Percentiles rank a stretch among this genome's conserved stretches.
These are phyloP conservation scores for Parasitella parasitica DNA, from an alignment of 371 early-diverging fungal genomes.

Conservation along the genomic window DNA sequence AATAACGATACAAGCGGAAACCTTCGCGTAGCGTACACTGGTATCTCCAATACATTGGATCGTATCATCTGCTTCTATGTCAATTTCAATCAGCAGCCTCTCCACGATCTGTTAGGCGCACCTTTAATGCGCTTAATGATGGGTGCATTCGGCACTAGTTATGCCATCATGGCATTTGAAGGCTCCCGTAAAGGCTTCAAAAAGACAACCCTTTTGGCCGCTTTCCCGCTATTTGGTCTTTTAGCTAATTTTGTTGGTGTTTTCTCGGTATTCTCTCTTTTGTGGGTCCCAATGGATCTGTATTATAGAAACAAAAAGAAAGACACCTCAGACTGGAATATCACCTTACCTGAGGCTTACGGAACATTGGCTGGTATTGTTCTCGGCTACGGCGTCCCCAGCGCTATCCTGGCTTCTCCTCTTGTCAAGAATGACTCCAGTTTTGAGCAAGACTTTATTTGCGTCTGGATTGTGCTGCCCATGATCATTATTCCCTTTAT, in stretches of 20 bases:
- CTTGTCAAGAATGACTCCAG: constrained; percentile 1
- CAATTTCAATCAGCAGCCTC: constrained; percentile 10
- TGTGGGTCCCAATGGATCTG: constrained; percentile 22
- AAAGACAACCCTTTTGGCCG: constrained; percentile 4
- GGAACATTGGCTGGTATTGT: constrained; percentile 15
- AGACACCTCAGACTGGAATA: neutral
- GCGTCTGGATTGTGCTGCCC: constrained; percentile 16
- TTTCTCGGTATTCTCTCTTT: constrained; percentile 1
- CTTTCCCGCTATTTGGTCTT: constrained; percentile 14
- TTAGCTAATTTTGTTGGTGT: constrained; percentile 16
- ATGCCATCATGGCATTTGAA: constrained; percentile 25
- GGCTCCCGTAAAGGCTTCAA: constrained; percentile 23
- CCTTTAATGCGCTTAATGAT: constrained; percentile 8
- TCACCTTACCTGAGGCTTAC: constrained; percentile 8
- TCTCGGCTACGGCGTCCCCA: constrained; percentile 20
- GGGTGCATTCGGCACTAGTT: constrained; percentile 14
- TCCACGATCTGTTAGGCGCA: constrained; percentile 16
- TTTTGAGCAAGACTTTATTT: constrained; percentile 14
- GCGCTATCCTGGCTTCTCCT: constrained; percentile 10
- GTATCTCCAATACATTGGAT: constrained; percentile 6
- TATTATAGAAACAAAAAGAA: neutral
- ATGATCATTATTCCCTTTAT: constrained; percentile 13
- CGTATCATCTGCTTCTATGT: constrained; percentile 12
- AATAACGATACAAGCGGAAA: constrained; percentile 3
- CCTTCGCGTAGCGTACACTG: constrained; percentile 20